Base-by-base conservation (phyloP, 345 rosid genomes). In the Erodium maritimum region DNA sequence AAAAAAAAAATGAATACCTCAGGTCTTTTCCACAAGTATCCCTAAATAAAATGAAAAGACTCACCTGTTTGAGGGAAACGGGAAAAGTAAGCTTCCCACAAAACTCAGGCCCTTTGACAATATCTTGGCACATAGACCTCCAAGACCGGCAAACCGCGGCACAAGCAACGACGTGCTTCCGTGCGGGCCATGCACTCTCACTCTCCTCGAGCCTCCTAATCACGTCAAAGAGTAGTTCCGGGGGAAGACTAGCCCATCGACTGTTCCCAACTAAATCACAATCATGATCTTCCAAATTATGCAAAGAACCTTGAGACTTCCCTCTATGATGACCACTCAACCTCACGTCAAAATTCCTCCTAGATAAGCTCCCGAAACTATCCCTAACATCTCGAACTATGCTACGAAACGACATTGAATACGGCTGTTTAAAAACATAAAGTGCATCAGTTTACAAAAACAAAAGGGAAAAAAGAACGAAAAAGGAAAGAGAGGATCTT, bases 61-160 rank as follows among this genome's bases (percentile, higher is more conserved):
- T 54, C n/a, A 86, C 96, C 90, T 88, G 96, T 77, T 91, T 91
- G 19, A 91, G 74, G 2, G 97, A 88, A 75, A 88, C 86, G 0
- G 97, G 95, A 54, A 91, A 91, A 19, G 97, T 91, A 52, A 91
- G 86, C 79, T 84, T 88, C 56, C 96, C 97, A 4, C 80, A 82
- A 53, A 86, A 73, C 69, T 91, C 96, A 0, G 95, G 96, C 61
- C 76, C 81, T 58, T 60, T 71, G 22, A 91, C 97, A 55, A 91
- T 84, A 71, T 88, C 97, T 77, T 77, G 79, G 60, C 97, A 91
- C 95, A 91, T 87, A 61, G 81, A 91, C 70, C 96, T 84, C 97
- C 97, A 91, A 17, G 95, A 78, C 61, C 85, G 80, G 69, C 97
- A 91, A 17, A 91, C 97, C 0, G 85, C 90, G 70, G 97, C 96